These are phyloP conservation scores for Spatholobus suberectus DNA, from an alignment of 306 rosid genomes.

Conservation along the genomic window DNA sequence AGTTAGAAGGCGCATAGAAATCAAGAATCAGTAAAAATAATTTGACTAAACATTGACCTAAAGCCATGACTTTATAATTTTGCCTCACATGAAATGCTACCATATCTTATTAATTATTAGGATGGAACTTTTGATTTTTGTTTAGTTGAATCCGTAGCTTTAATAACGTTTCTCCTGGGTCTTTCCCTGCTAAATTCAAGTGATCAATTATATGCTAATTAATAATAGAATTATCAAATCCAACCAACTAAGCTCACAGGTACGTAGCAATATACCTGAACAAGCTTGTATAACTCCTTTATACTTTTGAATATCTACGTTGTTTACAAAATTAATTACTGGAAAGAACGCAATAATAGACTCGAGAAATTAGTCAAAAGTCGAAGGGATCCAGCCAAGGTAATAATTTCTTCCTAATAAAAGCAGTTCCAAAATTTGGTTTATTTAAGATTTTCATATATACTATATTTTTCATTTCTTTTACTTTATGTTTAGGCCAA, in stretches of 20 bases:
- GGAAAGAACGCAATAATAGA: not conserved
- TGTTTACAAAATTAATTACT: not conserved
- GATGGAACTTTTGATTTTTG: not conserved
- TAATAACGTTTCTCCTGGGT: too few relatives aligned
- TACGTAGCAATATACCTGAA: too few relatives aligned
- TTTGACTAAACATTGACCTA: slow-evolving; percentile 9
- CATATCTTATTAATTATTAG: not conserved
- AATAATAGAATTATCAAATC: not conserved
- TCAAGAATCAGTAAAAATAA: not conserved
- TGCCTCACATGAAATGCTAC: not conserved
- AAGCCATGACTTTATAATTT: not conserved
- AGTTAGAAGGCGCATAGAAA: not conserved
- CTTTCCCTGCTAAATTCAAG: not conserved
- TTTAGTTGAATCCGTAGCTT: not conserved
- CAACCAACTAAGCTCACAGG: not conserved
- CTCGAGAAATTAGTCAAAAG: not conserved
- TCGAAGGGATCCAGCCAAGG: not conserved
- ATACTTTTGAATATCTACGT: not conserved
- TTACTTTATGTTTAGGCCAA: not conserved
- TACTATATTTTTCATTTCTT: not conserved
- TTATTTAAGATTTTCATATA: not conserved
- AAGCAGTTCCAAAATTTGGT: not conserved
- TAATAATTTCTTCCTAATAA: not conserved
- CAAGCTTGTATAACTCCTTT: too few relatives aligned
- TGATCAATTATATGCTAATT: too few relatives aligned